Evolutionary conservation across 305 asterid genomes (phyloP).

Genomic region (Solanum chacoense): DNA sequence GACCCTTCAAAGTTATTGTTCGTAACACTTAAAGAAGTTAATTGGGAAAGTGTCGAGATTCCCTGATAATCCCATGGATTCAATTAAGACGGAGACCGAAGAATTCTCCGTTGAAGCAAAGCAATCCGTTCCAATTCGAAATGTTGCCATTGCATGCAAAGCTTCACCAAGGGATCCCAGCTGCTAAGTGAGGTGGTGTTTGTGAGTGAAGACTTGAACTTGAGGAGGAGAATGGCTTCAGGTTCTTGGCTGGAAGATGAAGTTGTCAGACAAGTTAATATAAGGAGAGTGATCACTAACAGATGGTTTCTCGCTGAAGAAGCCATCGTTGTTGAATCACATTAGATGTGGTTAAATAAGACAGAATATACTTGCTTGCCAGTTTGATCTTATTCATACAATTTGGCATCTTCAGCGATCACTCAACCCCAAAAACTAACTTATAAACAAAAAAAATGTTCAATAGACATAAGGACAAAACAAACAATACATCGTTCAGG

Average conservation of each 20-base stretch:
- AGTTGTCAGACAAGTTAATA: neutral
- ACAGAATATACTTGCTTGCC: neutral
- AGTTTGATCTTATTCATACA: neutral
- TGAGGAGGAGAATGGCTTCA: slow-evolving; percentile 18
- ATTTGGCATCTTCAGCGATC: neutral
- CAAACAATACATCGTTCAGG: neutral
- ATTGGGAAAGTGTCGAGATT: slow-evolving; percentile 24
- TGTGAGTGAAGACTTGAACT: slow-evolving; percentile 30
- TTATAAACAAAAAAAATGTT: neutral
- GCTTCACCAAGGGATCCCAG: slow-evolving; percentile 20
- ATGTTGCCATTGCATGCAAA: slow-evolving; percentile 32
- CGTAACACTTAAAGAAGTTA: slow-evolving; percentile 31
- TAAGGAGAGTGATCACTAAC: neutral
- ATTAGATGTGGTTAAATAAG: neutral
- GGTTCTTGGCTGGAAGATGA: slow-evolving; percentile 12
- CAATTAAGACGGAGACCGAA: slow-evolving; percentile 23
- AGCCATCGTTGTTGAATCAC: neutral
- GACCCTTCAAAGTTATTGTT: slow-evolving; percentile 45
- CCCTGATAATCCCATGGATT: slow-evolving; percentile 42
- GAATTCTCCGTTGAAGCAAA: slow-evolving; percentile 19
- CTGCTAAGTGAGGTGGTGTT: slow-evolving; percentile 23
- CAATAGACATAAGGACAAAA: neutral
- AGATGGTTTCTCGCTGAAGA: neutral
- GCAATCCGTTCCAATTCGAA: slow-evolving; percentile 34
- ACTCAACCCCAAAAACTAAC: neutral